These are phyloP conservation scores for Chrysosphaeria jannelii DNA, from an alignment of 2,329 filamentous ascomycete species.

Conservation along the genomic window DNA sequence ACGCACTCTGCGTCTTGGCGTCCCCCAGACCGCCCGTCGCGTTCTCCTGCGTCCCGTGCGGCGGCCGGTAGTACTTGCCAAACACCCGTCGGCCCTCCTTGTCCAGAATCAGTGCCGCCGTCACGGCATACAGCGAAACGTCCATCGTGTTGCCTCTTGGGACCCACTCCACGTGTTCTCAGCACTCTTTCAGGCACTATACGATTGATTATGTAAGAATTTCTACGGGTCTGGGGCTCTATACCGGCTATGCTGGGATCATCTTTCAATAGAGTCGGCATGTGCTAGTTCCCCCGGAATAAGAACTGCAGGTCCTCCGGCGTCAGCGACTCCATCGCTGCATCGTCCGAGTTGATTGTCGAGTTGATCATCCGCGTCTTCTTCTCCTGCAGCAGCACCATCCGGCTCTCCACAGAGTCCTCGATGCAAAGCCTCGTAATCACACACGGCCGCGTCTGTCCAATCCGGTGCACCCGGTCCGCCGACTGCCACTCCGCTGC, in stretches of 20 bases:
- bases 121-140: constrained; percentile 6
- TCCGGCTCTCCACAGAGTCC: constrained; percentile 84
- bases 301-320: constrained; percentile 88
- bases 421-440: constrained; percentile 91
- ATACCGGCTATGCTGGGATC: too few species aligned
- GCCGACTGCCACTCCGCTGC: constrained; percentile 98
- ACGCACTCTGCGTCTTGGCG: constrained; percentile 78
- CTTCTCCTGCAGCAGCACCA: constrained; percentile 91
- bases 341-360: constrained; percentile 79
- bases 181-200: too few species aligned
- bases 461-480: constrained; percentile 80
- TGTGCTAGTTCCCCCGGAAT: constrained; percentile 45
- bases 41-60: constrained; percentile 11
- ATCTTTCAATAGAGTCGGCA: background rate
- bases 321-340: constrained; percentile 71
- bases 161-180: too few species aligned
- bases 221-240: too few species aligned
- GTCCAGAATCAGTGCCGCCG: constrained; percentile 25
- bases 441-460: constrained; percentile 74
- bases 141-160: too few species aligned
- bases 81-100: constrained; percentile 82
- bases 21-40: constrained; percentile 40
- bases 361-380: constrained; percentile 96
- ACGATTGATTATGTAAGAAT: too few species aligned
- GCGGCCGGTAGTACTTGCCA: constrained; percentile 65